A percentile compares a stretch with the other conserved stretches of the same genome.
These are phyloP conservation scores for Mucor circinelloides DNA, from an alignment of 371 early-diverging fungal genomes.

Conservation along the genomic window DNA sequence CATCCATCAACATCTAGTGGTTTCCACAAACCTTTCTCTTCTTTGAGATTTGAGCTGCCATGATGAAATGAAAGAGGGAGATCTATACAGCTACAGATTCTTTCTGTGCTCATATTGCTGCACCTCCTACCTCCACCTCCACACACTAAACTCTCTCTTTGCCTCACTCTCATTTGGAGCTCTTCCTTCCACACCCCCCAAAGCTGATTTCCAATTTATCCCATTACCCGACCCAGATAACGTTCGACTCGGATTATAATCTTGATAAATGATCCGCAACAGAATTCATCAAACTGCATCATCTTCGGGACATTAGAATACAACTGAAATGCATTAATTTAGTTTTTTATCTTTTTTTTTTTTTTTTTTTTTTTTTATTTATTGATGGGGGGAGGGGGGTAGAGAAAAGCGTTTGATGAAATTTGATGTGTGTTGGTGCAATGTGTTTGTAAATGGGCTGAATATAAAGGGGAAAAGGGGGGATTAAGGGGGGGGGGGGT, in stretches of 20 bases:
- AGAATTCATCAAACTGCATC: neutral
- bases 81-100: neutral
- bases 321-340: neutral
- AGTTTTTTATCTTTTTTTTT: neutral
- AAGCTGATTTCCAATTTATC: neutral
- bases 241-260: neutral
- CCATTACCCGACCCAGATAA: neutral
- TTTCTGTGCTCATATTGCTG: neutral
- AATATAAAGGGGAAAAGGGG: neutral
- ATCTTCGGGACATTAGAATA: neutral
- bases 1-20: conserved; percentile 31
- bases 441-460: neutral
- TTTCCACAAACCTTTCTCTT: conserved; percentile 69
- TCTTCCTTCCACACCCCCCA: neutral
- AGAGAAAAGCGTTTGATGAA: neutral
- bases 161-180: no score
- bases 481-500: neutral
- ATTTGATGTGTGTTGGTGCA: neutral
- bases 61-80: conserved; percentile 25
- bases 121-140: neutral
- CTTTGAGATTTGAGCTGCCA: conserved; percentile 69
- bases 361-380: neutral
- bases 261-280: neutral
- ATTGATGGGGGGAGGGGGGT: neutral
- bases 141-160: neutral